phyloP scores from a whole-genome alignment of 495 filamentous ascomycete species.

The Glonium stellatum region DNA sequence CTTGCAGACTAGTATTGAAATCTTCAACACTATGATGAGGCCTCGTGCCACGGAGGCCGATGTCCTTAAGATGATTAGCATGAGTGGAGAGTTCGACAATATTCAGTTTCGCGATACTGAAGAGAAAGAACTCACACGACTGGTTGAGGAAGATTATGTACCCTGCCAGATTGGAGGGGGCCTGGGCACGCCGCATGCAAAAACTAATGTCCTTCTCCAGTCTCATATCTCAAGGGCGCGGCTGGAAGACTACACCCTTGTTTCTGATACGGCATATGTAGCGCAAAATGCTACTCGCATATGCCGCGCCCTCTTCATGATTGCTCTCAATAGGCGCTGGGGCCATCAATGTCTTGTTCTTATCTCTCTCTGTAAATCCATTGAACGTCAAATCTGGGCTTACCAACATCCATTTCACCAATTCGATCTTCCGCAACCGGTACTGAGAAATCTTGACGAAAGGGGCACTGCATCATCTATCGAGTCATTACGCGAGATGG shows the following conservation, averaged over 20 bases:
- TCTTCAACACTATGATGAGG: constrained; percentile 90
- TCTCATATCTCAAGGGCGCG: constrained; percentile 85
- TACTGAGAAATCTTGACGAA: constrained; percentile 75
- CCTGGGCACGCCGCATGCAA: constrained; percentile 72
- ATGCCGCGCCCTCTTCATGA: constrained; percentile 92
- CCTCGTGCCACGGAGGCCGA: constrained; percentile 77
- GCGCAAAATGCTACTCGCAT: constrained; percentile 93
- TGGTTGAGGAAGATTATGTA: constrained; percentile 53
- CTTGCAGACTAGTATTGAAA: constrained; percentile 81
- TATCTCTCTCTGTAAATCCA: constrained; percentile 84
- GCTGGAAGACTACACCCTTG: constrained; percentile 85
- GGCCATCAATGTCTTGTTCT: constrained; percentile 88
- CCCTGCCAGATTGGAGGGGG: constrained; percentile 68
- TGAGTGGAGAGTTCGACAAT: constrained; percentile 95
- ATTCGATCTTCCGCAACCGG: constrained; percentile 80
- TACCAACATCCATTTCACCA: constrained; percentile 93
- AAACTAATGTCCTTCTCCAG: constrained; percentile 93
- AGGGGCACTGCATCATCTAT: constrained; percentile 65
- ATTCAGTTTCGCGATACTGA: constrained; percentile 88
- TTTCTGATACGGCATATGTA: constrained; percentile 88
- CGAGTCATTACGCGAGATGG: constrained; percentile 84
- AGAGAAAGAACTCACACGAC: constrained; percentile 61
- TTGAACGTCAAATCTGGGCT: constrained; percentile 88
- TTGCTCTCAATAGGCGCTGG: constrained; percentile 89
- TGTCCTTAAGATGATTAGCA: constrained; percentile 86